Conservation (phyloP, 495 filamentous ascomycete species). For the Neurospora africana region DNA sequence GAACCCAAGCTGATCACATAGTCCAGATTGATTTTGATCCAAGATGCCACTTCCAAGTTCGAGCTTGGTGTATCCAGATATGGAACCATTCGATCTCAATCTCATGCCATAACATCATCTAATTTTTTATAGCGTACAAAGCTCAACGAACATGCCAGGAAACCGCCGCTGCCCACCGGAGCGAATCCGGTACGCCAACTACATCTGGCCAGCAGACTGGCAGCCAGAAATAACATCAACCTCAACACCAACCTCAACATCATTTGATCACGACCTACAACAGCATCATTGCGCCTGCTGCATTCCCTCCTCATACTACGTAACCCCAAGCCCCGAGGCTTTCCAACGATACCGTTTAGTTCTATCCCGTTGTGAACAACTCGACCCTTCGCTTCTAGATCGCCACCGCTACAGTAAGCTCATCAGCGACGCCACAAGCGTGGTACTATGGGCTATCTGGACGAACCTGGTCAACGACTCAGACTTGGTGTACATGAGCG, state of each 20-base stretch:
- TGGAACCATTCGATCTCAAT: neutral
- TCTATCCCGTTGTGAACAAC: neutral
- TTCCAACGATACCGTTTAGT: neutral
- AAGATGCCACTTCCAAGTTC: neutral
- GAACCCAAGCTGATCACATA: neutral
- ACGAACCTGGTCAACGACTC: neutral
- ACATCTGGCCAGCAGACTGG: neutral
- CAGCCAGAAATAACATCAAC: neutral
- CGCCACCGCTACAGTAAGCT: neutral
- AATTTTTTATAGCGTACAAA: neutral
- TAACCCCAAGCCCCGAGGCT: neutral
- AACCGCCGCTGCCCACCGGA: neutral
- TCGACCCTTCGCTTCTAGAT: neutral
- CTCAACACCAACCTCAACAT: neutral
- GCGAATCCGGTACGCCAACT: neutral
- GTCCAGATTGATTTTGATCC: neutral
- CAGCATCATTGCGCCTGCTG: neutral
- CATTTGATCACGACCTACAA: neutral
- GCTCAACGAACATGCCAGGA: neutral
- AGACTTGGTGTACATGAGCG: neutral
- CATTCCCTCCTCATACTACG: neutral
- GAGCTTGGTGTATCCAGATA: neutral
- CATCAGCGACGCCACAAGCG: neutral
- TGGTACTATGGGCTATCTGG: neutral
- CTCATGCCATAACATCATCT: too few species aligned